Conservation (phyloP, 805 yeast genomes). For the Kodamaea kaohsiungensis region DNA sequence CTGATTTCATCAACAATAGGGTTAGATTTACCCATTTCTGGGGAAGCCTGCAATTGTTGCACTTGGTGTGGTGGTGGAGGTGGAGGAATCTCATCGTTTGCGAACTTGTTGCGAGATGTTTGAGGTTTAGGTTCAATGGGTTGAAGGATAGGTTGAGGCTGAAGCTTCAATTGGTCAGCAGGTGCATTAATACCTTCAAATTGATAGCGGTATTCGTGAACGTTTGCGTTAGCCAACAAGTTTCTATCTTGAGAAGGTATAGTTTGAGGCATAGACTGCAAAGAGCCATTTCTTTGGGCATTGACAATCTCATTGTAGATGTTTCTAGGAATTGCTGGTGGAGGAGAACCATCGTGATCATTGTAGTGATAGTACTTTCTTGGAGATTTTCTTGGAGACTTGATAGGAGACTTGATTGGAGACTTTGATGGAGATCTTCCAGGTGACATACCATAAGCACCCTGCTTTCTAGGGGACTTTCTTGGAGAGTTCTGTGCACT, state of each 20-base stretch:
- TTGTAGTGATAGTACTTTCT: constrained; percentile 19
- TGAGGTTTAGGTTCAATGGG: constrained; percentile 1
- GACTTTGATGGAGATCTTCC: constrained; percentile 31
- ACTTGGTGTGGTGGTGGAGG: constrained; percentile 8
- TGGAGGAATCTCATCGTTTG: constrained; percentile 1
- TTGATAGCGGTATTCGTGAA: constrained; percentile 5
- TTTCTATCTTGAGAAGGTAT: constrained; percentile 41
- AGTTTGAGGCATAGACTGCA: constrained; percentile 38
- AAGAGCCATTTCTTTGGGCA: constrained; percentile 30
- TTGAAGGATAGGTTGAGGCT: constrained; percentile 6
- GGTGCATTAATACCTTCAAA: constrained; percentile 4
- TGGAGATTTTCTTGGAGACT: constrained; percentile 22
- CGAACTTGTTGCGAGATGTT: neutral
- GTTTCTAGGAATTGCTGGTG: constrained; percentile 41
- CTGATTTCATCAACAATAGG: constrained; percentile 22
- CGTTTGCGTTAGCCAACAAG: constrained; percentile 8
- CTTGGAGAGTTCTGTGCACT: constrained; percentile 33
- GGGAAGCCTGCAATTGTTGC: constrained; percentile 8
- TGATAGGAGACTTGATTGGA: constrained; percentile 22
- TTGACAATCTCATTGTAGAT: constrained; percentile 44
- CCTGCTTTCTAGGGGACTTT: constrained; percentile 24
- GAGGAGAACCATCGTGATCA: constrained; percentile 15
- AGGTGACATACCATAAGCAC: constrained; percentile 25
- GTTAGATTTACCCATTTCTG: constrained; percentile 12
- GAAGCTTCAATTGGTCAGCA: constrained; percentile 4